Conservation (phyloP, 164 flowering plant genomes). For the Annona squamosa region DNA sequence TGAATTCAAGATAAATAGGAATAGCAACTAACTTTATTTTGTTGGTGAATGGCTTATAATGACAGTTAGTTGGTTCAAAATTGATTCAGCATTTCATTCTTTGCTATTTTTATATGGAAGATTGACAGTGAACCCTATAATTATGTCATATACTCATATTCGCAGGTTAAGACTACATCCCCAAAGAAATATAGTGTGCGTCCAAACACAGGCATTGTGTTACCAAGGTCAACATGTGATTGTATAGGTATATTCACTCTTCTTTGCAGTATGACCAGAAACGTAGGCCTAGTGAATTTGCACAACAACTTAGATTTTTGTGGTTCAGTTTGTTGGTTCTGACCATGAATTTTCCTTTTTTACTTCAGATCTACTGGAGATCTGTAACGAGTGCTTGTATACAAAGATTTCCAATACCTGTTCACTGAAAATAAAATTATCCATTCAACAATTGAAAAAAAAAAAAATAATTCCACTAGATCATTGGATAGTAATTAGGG, state of each 20-base stretch:
- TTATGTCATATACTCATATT: constrained; percentile 7
- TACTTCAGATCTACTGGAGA: background rate
- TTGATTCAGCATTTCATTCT: background rate
- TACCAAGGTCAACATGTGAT: constrained; percentile 56
- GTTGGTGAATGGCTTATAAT: no score
- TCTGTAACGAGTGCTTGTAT: background rate
- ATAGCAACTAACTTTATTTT: no score
- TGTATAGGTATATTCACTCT: constrained; percentile 45
- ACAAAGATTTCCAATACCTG: background rate
- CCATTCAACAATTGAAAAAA: no score
- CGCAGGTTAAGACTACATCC: constrained; percentile 87
- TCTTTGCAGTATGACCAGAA: background rate
- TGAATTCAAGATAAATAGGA: no score
- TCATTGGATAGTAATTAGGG: no score
- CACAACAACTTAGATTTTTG: background rate
- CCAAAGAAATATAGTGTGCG: constrained; percentile 78
- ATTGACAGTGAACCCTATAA: constrained; percentile 8
- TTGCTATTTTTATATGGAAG: background rate
- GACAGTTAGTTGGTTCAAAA: no score
- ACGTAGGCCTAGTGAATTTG: background rate
- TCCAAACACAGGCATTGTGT: constrained; percentile 62
- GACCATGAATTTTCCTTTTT: background rate
- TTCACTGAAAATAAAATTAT: background rate
- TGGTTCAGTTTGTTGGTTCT: background rate
- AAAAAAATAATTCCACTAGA: no score